Base-by-base conservation (phyloP, 2,329 filamentous ascomycete species). In the Monosporascus sp. region DNA sequence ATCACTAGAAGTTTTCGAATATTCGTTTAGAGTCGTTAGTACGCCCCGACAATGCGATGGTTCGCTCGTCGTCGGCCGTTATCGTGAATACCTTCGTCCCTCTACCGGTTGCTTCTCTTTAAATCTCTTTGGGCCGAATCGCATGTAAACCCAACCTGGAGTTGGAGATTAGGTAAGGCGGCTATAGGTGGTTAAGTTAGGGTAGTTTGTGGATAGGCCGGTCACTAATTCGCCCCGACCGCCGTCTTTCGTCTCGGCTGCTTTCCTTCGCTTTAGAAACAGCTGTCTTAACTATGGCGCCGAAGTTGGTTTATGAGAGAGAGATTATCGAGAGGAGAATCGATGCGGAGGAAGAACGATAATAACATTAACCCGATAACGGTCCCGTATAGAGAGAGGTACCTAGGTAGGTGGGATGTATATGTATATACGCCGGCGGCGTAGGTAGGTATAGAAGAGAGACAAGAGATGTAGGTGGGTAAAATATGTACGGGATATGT, bases 1-100 rank as follows among this genome's bases (percentile, higher is more conserved):
- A 67, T 61, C 65, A 67, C 58, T 48, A 50, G 17, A 50, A 20
- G 25, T 15, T 44, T 17, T 36, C 17, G 45, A 36, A 36, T 36
- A 27, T 20, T 31, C 27, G 41, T 36, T 35, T 14, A 41, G 38
- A n/a, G 48, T 36, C 36, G 17, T 41, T 20, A 41, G 18, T 41
- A 20, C 17, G 38, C 31, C 14, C 11, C 31, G 31, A 35, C 31
- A 35, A 18, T 54, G 51, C 45, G 53, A 54, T 61, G 55, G 56
- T 44, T 58, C 48, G 52, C 53, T 55, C 41, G 55, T 53, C 46
- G 49, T 50, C 31, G 44, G 31, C 31, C 9, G 31, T 14, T 35
- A 35, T 35, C 31, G 31, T 11, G 31, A 35, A 35, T 35, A 35
- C 11, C 31, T 35, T 35, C 31, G 31, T 14, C 31, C 31, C 31